Base-by-base conservation (phyloP, 2,329 filamentous ascomycete species). In the Phoma sp. region DNA sequence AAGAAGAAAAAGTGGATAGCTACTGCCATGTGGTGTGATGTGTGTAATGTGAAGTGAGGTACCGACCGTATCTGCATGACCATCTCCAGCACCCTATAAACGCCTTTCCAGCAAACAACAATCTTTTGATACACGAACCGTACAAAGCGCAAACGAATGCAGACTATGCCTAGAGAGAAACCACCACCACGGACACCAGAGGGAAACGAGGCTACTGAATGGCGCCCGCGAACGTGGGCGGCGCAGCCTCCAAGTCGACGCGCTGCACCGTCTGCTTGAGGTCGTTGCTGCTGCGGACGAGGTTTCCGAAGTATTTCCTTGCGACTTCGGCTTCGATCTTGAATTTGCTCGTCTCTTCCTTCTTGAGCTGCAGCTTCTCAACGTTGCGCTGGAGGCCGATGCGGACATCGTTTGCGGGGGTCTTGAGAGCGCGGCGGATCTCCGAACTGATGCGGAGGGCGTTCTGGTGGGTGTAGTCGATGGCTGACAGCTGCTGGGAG, bases 401-500 rank as follows among this genome's bases (percentile, higher is more conserved):
- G 49, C 92, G 88, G 7, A 99, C 85, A 67, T 92, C 92, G 69
- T 94, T 90, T 1, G 93, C 91, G 0, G 95, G 95, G 67, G 90
- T 87, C 56, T 91, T 91, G 35, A 99, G 85, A 8, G 96, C 92
- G 72, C 92, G 91, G 64, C 94, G 91, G 37, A 96, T 92, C 50
- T 96, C 90, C 24, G 86, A 84, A 21, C 91, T 88, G 69, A 99
- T 96, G 49, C 95, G 90, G 17, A 84, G 82, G 39, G 92, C 87
- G 78, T 99, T 99, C 62, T 85, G 79, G 76, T 99, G 95, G 1
- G 95, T 91, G 72, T 98, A 99, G 78, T 99, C 95, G 70, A 96
- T 87, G 17, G 89, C 84, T 7, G 85, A 80, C 33, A 99, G 87
- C 68, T 92, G 91, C 29, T 85, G 81, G 2, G 92, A 88, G 55